phyloP scores from a whole-genome alignment of 257 asterid species.

The Gardenia jasminoides region DNA sequence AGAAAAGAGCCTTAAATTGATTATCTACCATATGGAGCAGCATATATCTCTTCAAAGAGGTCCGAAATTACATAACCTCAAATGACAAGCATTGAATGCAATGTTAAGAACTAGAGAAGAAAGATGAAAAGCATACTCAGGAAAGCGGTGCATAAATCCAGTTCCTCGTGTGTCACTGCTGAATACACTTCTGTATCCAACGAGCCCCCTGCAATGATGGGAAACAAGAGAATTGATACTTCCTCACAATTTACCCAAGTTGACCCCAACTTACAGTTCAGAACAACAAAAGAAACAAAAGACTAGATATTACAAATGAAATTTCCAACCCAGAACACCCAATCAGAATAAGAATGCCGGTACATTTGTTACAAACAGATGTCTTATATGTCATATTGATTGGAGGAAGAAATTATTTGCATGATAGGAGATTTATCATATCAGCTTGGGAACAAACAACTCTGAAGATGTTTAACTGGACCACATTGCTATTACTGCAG shows the following conservation, averaged over 20 bases:
- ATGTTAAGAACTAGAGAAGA: conserved; percentile 9
- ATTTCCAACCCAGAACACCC: background rate
- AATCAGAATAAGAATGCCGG: background rate
- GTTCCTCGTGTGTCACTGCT: conserved; percentile 95
- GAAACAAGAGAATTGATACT: conserved; percentile 1
- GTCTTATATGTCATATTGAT: background rate
- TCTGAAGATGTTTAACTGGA: background rate
- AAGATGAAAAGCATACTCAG: conserved; percentile 50
- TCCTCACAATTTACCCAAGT: background rate
- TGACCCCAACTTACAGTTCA: background rate
- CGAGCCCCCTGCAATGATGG: conserved; percentile 71
- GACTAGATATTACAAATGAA: background rate
- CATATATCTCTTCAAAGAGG: conserved; percentile 2
- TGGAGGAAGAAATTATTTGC: background rate
- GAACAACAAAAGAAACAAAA: background rate
- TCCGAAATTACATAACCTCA: background rate
- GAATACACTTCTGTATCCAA: conserved; percentile 97
- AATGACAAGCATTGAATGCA: conserved; percentile 1
- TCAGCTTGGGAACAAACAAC: background rate
- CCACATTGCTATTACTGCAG: background rate
- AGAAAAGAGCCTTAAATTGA: background rate
- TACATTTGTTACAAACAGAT: background rate
- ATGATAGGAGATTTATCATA: background rate
- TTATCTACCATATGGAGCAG: background rate
- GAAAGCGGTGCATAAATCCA: conserved; percentile 99